Percentiles rank a stretch among this genome's conserved stretches.
These are phyloP conservation scores for Candida freyschussii DNA, from an alignment of 1,139 yeast species.

Conservation along the genomic window DNA sequence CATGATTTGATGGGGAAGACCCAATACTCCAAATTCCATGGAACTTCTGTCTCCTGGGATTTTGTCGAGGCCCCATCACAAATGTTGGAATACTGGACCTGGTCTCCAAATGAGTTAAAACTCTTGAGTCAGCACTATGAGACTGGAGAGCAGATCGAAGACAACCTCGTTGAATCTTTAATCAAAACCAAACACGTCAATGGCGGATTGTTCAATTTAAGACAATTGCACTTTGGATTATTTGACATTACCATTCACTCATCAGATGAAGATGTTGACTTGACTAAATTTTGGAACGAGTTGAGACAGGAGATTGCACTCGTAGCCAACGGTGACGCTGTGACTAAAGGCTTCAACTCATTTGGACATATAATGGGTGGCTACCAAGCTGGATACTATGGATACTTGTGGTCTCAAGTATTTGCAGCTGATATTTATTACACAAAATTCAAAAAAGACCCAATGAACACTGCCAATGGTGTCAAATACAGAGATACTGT, in stretches of 20 bases:
- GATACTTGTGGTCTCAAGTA: constrained; percentile 80
- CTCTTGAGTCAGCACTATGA: constrained; percentile 60
- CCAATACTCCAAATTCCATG: constrained; percentile 62
- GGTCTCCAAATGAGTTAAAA: constrained; percentile 62
- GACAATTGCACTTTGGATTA: constrained; percentile 73
- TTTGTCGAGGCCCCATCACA: constrained; percentile 91
- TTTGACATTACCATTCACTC: constrained; percentile 75
- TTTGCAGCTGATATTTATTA: constrained; percentile 82
- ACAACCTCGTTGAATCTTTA: constrained; percentile 55
- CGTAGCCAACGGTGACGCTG: constrained; percentile 48
- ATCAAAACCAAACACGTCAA: constrained; percentile 69
- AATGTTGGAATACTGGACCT: constrained; percentile 85
- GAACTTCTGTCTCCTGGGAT: constrained; percentile 70
- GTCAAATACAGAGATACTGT: constrained; percentile 64
- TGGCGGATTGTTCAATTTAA: constrained; percentile 62
- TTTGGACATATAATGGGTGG: constrained; percentile 80
- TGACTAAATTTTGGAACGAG: constrained; percentile 57
- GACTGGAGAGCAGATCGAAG: constrained; percentile 53
- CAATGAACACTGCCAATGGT: constrained; percentile 60
- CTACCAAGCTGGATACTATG: constrained; percentile 82
- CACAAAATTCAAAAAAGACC: constrained; percentile 62
- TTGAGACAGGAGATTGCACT: constrained; percentile 55
- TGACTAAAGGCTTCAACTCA: constrained; percentile 64
- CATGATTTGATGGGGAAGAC: constrained; percentile 72
- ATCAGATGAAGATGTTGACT: constrained; percentile 38